Evolutionary conservation across 768 basidiomycete genomes (phyloP).

Genomic region (Naganishia vishniacii): DNA sequence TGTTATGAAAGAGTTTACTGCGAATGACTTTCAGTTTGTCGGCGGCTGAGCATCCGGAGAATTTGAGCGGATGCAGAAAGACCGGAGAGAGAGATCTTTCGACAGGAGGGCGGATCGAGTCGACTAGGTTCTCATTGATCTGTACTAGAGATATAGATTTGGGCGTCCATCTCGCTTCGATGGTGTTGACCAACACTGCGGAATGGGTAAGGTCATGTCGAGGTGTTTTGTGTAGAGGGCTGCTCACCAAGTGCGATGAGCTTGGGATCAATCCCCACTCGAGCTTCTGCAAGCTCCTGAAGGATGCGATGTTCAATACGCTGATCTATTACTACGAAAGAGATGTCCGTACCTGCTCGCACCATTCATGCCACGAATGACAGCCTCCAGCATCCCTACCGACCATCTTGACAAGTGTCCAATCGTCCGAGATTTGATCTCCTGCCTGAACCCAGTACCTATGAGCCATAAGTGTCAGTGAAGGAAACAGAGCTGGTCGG

Average conservation of each 20-base stretch:
- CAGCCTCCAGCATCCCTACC: conserved; percentile 28
- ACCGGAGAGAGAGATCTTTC: not conserved
- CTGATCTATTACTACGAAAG: not conserved
- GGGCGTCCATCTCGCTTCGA: conserved; percentile 16
- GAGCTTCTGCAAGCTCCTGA: conserved; percentile 33
- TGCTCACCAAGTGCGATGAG: conserved; percentile 27
- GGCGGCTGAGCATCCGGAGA: conserved; percentile 55
- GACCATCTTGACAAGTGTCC: conserved; percentile 36
- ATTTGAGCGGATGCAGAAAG: conserved; percentile 60
- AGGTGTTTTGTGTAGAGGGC: conserved; percentile 19
- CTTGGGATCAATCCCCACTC: conserved; percentile 44
- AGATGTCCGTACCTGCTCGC: conserved; percentile 31
- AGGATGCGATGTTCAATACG: not conserved
- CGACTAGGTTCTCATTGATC: conserved; percentile 37
- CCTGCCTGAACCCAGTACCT: conserved; percentile 46
- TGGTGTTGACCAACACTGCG: not conserved
- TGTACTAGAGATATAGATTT: conserved; percentile 33
- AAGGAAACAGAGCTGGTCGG: not conserved
- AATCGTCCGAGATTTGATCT: conserved; percentile 35
- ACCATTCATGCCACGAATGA: conserved; percentile 36
- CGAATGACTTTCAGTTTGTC: conserved; percentile 68
- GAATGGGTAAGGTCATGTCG: not conserved
- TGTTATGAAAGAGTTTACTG: conserved; percentile 27
- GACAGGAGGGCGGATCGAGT: conserved; percentile 29
- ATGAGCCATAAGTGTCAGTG: not conserved